These are phyloP conservation scores for Elymus sibiricus DNA, from an alignment of 176 grass and related monocot species.

Conservation along the genomic window DNA sequence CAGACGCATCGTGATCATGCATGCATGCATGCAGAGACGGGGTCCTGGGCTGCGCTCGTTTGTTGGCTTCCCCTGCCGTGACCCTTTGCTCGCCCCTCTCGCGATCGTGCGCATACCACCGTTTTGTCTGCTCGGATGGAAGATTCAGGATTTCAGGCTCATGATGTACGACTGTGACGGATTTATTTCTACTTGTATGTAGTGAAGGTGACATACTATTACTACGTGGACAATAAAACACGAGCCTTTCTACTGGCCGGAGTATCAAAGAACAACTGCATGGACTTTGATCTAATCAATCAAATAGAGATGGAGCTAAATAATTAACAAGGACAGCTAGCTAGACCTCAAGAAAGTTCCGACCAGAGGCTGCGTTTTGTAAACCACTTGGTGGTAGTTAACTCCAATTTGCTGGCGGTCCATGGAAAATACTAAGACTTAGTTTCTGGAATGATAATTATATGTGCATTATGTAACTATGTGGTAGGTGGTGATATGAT, in stretches of 20 bases:
- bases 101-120: constrained; percentile 12
- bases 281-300: not conserved
- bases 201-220: not conserved
- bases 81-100: not conserved
- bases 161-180: not conserved
- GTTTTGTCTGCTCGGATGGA: not conserved
- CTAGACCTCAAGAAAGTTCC: not conserved
- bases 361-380: not conserved
- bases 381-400: not conserved
- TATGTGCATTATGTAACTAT: not conserved
- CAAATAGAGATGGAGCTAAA: not conserved
- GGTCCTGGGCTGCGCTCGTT: not conserved
- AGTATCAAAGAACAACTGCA: not conserved
- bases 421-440: not conserved
- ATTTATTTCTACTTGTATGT: not conserved
- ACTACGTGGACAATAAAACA: not conserved
- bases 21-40: not conserved
- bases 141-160: not conserved
- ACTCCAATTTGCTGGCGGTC: not conserved
- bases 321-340: too few relatives aligned
- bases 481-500: not conserved
- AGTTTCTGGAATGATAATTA: not conserved
- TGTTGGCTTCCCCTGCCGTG: constrained; percentile 9
- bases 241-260: not conserved
- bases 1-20: not conserved